These are phyloP conservation scores for Saposhnikovia divaricata DNA, from an alignment of 129 eudicot genomes.

Conservation along the genomic window DNA sequence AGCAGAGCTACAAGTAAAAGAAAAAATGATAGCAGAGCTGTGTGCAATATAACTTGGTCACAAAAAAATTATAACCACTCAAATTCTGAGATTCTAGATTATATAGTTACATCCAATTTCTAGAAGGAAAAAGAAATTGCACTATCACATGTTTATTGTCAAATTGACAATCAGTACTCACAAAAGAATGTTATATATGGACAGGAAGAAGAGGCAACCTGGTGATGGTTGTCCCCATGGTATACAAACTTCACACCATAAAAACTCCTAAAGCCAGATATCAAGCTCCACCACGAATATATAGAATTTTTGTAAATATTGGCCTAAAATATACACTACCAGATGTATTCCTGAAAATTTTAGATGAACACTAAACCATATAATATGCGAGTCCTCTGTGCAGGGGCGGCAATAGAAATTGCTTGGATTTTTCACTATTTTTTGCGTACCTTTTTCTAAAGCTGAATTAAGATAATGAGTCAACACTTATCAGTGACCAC, in stretches of 20 bases:
- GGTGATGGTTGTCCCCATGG: conserved; percentile 14
- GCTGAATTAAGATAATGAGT: neutral
- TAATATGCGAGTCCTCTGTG: neutral
- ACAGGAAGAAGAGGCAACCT: conserved; percentile 15
- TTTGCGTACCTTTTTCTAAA: conserved; percentile 12
- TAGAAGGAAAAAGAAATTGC: neutral
- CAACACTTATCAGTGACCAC: conserved; percentile 51
- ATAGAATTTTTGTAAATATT: neutral
- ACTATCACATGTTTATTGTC: conserved; percentile 1
- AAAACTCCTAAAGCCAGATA: neutral
- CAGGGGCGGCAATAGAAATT: neutral
- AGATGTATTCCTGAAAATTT: conserved; percentile 19
- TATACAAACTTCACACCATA: conserved; percentile 35
- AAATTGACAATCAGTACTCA: conserved; percentile 16
- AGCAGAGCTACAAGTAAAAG: neutral
- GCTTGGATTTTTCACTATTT: neutral
- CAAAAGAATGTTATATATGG: conserved; percentile 19
- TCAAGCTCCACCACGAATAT: neutral
- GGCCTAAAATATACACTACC: conserved; percentile 23
- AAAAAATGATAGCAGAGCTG: neutral
- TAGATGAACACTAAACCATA: conserved; percentile 10
- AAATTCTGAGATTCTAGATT: neutral
- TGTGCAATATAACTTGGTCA: neutral
- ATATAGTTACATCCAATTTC: neutral
- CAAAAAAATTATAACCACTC: too few species aligned